These are phyloP conservation scores for Botrytis fabae DNA, from an alignment of 2,329 filamentous ascomycete species.

Conservation along the genomic window DNA sequence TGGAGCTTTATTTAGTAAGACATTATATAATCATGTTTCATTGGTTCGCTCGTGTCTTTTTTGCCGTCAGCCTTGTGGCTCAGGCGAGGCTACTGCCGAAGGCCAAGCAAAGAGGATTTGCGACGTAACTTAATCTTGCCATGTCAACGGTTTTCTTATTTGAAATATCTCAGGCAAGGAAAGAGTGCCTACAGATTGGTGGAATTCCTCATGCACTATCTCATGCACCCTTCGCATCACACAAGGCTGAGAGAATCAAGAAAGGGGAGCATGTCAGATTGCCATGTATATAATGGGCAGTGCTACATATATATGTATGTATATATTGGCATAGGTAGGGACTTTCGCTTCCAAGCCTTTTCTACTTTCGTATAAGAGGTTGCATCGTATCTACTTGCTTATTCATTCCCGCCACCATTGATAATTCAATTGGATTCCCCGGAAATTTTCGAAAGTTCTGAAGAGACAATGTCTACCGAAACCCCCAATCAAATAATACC, in stretches of 20 bases:
- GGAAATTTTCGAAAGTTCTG: neutral
- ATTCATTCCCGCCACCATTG: neutral
- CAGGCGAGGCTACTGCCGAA: neutral
- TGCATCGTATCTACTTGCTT: slow-evolving; percentile 9
- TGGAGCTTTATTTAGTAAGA: neutral
- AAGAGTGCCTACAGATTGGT: neutral
- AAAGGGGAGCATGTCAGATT: neutral
- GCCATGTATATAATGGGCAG: slow-evolving; percentile 1
- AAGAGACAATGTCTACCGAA: neutral
- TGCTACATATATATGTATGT: neutral
- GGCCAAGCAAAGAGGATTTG: slow-evolving; percentile 1
- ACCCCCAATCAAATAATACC: neutral
- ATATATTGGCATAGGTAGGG: neutral
- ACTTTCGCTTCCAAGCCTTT: neutral
- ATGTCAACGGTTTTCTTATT: neutral
- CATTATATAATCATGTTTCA: neutral
- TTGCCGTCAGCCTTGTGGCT: neutral
- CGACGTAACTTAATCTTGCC: neutral
- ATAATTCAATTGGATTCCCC: neutral
- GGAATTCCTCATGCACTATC: neutral
- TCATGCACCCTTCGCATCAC: slow-evolving; percentile 1
- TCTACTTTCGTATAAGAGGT: neutral
- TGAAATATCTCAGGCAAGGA: neutral
- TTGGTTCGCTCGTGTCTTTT: neutral
- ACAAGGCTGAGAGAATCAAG: neutral